A percentile compares a stretch with the other conserved stretches of the same genome.
These are phyloP conservation scores for Trichoderma oligosporum DNA, from an alignment of 2,329 filamentous ascomycete species.

Conservation along the genomic window DNA sequence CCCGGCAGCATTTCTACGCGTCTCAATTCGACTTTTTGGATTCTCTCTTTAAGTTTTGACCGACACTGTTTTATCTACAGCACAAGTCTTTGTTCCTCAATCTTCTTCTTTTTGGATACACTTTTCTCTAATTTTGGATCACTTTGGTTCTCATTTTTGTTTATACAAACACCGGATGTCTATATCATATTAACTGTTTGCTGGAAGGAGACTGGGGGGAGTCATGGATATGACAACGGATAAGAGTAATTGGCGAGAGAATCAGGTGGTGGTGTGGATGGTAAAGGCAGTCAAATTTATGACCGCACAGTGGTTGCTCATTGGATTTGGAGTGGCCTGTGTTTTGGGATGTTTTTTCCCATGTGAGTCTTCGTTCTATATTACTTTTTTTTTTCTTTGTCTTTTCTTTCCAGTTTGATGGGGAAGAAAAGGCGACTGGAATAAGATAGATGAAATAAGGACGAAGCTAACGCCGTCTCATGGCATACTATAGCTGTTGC, in stretches of 20 bases:
- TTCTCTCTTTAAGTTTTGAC: not conserved
- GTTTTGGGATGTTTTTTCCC: slow-evolving; percentile 45
- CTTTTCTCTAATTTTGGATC: not conserved
- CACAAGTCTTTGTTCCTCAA: not conserved
- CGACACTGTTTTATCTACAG: not conserved
- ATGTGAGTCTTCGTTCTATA: too few relatives aligned
- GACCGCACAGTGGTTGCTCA: slow-evolving; percentile 60
- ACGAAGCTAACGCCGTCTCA: not conserved
- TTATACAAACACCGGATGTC: not conserved
- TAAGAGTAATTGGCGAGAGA: not conserved
- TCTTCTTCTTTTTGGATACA: not conserved
- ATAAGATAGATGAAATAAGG: not conserved
- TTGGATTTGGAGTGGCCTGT: slow-evolving; percentile 55
- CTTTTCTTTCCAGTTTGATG: not conserved
- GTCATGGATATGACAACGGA: not conserved
- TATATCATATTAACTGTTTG: not conserved
- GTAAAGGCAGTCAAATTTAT: slow-evolving; percentile 33
- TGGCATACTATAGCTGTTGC: slow-evolving; percentile 35
- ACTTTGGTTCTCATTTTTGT: not conserved
- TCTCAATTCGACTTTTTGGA: not conserved
- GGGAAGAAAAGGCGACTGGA: not conserved
- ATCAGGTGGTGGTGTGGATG: not conserved
- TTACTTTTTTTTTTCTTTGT: not conserved
- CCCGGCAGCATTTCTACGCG: slow-evolving; percentile 12
- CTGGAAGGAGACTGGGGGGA: not conserved